Evolutionary conservation across 106 monocot species (phyloP), one percentile per base, ranked within the genome.

Genomic region (Dioscorea alata): DNA sequence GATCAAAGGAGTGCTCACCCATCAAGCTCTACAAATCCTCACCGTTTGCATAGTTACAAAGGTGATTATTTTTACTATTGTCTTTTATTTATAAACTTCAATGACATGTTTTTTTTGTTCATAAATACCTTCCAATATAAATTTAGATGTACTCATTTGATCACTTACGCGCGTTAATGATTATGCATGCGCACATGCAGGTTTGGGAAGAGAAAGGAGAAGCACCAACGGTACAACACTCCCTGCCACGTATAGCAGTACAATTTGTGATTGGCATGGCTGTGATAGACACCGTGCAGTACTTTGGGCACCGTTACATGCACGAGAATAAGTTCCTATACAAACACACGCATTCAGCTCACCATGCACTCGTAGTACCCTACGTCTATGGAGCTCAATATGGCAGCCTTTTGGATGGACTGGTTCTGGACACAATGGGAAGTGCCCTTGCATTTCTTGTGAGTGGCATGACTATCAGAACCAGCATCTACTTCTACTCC

Each of bases 1-100:
- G 12, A 53, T 69, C 63, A 79, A 56, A 49, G 73, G 73, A 4
- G 79, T 79, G 20, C 79, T 79, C 28, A 20, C 68, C 14, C 67
- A 75, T 24, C 75, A 75, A 42, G 59, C 75, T 13, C 24, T 75
- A 16, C 75, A 75, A 49, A 35, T 60, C 24, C 18, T 34, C 17
- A 49, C 68, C 32, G 25, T 60, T 60, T 10, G 32, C 57, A 28
- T 63, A 4, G 13, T 53, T 13, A 53, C n/a, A 2, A 53, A 53
- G n/a, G 53, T 53, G 53, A 53, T 53, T n/a, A n/a, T n/a, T n/a
- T n/a, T n/a, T n/a, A n/a, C n/a, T n/a, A n/a, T n/a, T n/a, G n/a
- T n/a, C n/a, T n/a, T n/a, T n/a, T n/a, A n/a, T n/a, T n/a, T n/a
- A n/a, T n/a, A n/a, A n/a, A n/a, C n/a, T n/a, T n/a, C n/a, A n/a